A percentile compares a stretch with the other conserved stretches of the same genome.
Conservation (phyloP, 1,284 basidiomycete species). For the Trametes pubescens region DNA sequence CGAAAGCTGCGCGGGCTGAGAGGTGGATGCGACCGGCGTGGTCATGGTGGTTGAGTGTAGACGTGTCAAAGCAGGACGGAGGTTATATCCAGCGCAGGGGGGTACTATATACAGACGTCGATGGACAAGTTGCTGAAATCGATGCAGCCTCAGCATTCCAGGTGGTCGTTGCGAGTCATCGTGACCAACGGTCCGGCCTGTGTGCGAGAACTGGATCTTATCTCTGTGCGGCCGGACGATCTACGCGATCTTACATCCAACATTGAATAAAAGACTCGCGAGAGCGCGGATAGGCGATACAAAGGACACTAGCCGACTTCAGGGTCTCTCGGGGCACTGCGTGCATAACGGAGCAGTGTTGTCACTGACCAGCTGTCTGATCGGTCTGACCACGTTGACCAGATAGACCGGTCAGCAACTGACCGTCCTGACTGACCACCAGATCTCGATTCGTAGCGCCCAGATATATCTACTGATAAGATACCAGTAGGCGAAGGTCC, state of each 20-base stretch:
- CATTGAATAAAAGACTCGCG: no score
- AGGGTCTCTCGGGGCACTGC: no score
- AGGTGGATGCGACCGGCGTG: slow-evolving; percentile 49
- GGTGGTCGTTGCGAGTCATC: slow-evolving; percentile 34
- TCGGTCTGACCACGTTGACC: no score
- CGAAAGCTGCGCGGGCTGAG: slow-evolving; percentile 46
- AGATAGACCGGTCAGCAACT: no score
- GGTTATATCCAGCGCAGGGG: slow-evolving; percentile 1
- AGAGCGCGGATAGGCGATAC: no score
- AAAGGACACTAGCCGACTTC: no score
- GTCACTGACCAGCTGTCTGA: no score
- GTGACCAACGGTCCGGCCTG: slow-evolving; percentile 10
- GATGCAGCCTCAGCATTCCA: slow-evolving; percentile 33
- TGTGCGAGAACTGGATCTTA: slow-evolving; percentile 14
- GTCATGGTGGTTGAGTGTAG: slow-evolving; percentile 38
- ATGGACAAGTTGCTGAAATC: slow-evolving; percentile 29
- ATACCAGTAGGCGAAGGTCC: no score
- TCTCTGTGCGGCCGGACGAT: background rate
- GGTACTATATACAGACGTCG: slow-evolving; percentile 24
- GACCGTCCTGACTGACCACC: no score
- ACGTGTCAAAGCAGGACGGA: slow-evolving; percentile 15
- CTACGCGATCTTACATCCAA: background rate
- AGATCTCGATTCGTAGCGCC: no score
- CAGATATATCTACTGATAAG: no score
- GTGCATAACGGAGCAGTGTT: no score